phyloP scores from a whole-genome alignment of 495 filamentous ascomycete species.

The Talaromyces nanjingensis region DNA sequence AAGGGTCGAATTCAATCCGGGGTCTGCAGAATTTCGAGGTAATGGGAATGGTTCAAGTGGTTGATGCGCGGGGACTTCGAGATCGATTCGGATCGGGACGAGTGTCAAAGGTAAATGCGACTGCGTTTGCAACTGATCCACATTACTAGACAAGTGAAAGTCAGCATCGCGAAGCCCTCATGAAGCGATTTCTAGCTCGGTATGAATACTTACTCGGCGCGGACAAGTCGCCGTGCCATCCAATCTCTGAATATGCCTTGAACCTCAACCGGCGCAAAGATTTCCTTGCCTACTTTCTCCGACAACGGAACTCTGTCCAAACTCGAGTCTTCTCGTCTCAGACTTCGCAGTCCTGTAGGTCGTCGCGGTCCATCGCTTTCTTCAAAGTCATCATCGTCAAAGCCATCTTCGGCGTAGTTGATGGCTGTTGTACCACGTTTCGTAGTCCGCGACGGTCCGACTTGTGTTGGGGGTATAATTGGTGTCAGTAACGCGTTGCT shows the following conservation, averaged over 20 bases:
- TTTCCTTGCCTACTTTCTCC: constrained; percentile 80
- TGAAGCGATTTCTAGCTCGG: not conserved
- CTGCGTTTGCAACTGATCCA: constrained; percentile 72
- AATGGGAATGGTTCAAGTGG: constrained; percentile 66
- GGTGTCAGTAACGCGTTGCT: constrained; percentile 89
- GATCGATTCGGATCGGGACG: constrained; percentile 92
- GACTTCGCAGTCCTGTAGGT: constrained; percentile 76
- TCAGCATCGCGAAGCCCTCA: constrained; percentile 11
- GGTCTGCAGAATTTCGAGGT: constrained; percentile 54
- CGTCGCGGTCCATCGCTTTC: constrained; percentile 73
- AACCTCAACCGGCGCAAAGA: constrained; percentile 68
- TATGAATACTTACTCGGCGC: constrained; percentile 32
- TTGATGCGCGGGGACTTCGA: constrained; percentile 77
- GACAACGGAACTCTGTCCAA: constrained; percentile 52
- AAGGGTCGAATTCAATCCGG: constrained; percentile 54
- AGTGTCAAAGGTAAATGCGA: constrained; percentile 78
- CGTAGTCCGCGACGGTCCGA: constrained; percentile 70
- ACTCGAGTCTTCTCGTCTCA: constrained; percentile 67
- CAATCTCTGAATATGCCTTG: constrained; percentile 91
- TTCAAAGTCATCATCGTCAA: constrained; percentile 90
- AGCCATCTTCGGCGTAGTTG: constrained; percentile 96
- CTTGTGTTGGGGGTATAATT: constrained; percentile 62
- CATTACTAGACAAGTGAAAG: constrained; percentile 23
- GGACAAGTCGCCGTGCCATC: constrained; percentile 73
- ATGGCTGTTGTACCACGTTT: constrained; percentile 95